These are phyloP conservation scores for Bidens hawaiensis DNA, from an alignment of 140 eudicot species.

Conservation along the genomic window DNA sequence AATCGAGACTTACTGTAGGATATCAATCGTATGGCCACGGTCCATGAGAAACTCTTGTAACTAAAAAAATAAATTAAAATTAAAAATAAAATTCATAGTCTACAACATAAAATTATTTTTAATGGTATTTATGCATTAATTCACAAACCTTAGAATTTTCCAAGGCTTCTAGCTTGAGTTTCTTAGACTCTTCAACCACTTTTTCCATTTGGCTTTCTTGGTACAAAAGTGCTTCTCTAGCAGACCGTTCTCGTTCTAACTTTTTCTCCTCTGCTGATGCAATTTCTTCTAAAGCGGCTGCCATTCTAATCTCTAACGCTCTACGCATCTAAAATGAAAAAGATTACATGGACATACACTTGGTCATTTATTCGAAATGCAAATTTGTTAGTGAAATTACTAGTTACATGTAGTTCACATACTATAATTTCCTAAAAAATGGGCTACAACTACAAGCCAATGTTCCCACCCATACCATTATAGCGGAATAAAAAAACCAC, in stretches of 20 bases:
- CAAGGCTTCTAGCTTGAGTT: slow-evolving; percentile 50
- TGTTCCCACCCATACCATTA: no score
- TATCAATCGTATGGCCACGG: slow-evolving; percentile 70
- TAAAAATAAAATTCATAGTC: neutral
- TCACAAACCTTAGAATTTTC: slow-evolving; percentile 62
- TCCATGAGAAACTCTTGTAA: slow-evolving; percentile 73
- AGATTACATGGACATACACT: neutral
- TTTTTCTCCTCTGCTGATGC: slow-evolving; percentile 41
- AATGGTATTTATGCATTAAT: neutral
- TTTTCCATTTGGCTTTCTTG: slow-evolving; percentile 54
- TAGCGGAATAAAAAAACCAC: no score
- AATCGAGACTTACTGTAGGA: slow-evolving; percentile 59
- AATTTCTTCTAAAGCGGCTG: slow-evolving; percentile 49
- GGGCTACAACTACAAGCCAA: no score
- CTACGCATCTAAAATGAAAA: slow-evolving; percentile 56
- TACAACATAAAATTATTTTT: neutral
- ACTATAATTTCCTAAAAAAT: no score
- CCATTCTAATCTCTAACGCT: slow-evolving; percentile 47
- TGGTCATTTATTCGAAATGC: no score
- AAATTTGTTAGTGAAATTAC: no score
- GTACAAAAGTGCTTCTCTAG: slow-evolving; percentile 33
- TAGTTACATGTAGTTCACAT: no score
- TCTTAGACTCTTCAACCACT: slow-evolving; percentile 53
- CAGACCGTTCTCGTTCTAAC: slow-evolving; percentile 13
- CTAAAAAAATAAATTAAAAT: slow-evolving; percentile 27